Evolutionary conservation across 1,284 basidiomycete genomes (phyloP).

Genomic region (Malassezia dermatis): DNA sequence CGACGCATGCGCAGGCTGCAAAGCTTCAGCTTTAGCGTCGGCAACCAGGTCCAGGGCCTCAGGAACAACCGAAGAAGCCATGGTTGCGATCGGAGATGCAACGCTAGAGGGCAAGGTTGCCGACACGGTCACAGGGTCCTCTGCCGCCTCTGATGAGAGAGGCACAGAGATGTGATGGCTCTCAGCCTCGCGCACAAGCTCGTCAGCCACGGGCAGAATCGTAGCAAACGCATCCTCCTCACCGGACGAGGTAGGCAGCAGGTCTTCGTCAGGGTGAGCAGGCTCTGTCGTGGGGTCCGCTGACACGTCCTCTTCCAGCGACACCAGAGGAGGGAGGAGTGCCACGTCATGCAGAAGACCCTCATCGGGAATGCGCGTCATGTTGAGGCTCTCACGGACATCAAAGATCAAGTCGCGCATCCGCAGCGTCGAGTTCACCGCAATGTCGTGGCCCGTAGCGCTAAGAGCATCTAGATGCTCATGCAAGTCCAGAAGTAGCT

Average conservation of each 20-base stretch:
- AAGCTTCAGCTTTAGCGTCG: neutral
- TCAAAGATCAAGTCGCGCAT: slow-evolving; percentile 6
- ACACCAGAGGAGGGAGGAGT: neutral
- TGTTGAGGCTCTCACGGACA: slow-evolving; percentile 1
- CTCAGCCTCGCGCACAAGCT: neutral
- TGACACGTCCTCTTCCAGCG: neutral
- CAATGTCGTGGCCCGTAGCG: neutral
- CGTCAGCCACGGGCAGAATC: neutral
- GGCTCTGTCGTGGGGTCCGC: neutral
- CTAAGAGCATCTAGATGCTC: neutral
- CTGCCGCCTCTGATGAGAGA: neutral
- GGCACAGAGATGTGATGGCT: neutral
- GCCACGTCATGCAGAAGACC: slow-evolving; percentile 3
- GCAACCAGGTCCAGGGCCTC: neutral
- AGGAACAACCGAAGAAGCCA: neutral
- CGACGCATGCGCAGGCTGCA: neutral
- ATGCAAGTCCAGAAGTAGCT: slow-evolving; percentile 1
- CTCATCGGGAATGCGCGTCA: neutral
- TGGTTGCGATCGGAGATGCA: too few relatives aligned
- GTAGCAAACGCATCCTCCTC: neutral
- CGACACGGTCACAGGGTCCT: too few relatives aligned
- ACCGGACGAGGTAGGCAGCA: neutral
- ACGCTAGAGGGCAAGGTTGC: neutral
- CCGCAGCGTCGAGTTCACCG: neutral
- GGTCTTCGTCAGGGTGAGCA: neutral